Percentiles rank a stretch among this genome's conserved stretches.
phyloP scores from a whole-genome alignment of 2,329 filamentous ascomycete species.

The Hypomyces rosellus region DNA sequence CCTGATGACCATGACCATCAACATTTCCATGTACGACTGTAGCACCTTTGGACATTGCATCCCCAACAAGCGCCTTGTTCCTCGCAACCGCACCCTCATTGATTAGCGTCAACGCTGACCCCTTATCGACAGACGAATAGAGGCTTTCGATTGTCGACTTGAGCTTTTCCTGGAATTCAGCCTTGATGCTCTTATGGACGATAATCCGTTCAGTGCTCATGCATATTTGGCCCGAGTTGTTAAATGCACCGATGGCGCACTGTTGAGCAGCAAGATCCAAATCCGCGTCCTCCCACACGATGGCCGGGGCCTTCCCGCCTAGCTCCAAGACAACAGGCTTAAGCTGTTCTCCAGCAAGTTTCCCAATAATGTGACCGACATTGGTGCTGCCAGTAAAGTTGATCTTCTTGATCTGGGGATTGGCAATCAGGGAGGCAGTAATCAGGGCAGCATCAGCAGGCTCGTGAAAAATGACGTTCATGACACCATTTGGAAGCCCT shows the following conservation, averaged over 20 bases:
- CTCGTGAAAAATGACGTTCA: conserved; percentile 65
- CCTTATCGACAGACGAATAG: conserved; percentile 24
- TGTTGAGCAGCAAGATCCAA: conserved; percentile 62
- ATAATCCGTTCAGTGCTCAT: conserved; percentile 76
- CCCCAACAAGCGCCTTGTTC: conserved; percentile 58
- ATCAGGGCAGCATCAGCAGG: conserved; percentile 59
- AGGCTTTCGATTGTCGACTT: conserved; percentile 32
- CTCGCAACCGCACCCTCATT: conserved; percentile 59
- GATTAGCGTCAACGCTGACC: conserved; percentile 56
- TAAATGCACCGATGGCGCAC: conserved; percentile 63
- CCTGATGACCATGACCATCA: conserved; percentile 23
- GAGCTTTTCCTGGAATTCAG: conserved; percentile 40
- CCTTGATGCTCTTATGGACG: conserved; percentile 42
- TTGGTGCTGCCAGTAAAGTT: conserved; percentile 78
- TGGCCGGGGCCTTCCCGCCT: conserved; percentile 73
- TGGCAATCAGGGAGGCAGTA: conserved; percentile 60
- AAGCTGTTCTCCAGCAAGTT: conserved; percentile 61
- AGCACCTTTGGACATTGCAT: conserved; percentile 63
- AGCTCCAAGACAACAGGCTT: conserved; percentile 79
- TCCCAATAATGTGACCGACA: conserved; percentile 67
- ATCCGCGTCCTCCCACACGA: conserved; percentile 75
- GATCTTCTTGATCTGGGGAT: conserved; percentile 66
- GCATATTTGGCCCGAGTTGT: conserved; percentile 75
- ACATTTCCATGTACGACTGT: conserved; percentile 36
- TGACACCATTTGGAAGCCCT: conserved; percentile 65